Evolutionary conservation across 2,329 filamentous ascomycete species (phyloP), one percentile per base, ranked within the genome.

Genomic region (Ophiostoma ips): DNA sequence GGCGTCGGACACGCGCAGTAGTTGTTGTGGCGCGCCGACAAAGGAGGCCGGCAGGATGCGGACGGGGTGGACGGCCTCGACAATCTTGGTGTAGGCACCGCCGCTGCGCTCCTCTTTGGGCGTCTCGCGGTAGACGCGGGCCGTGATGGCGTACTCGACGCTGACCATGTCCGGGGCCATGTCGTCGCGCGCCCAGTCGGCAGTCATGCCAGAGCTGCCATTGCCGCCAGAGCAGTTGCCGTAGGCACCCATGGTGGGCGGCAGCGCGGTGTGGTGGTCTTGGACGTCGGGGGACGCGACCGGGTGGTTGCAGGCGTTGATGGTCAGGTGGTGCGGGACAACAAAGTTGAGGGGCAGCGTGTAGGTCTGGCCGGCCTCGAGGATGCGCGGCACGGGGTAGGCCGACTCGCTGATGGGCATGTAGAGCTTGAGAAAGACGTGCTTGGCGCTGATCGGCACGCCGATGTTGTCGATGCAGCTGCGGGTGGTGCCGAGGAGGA

Each of bases 291-390:
- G 63, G 37, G 66, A 66, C 37, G 65, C 62, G 49, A 69, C 66
- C 28, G 60, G 56, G 63, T 79, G 75, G 57, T 64, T 71, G 66
- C 76, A 79, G 16, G 75, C 73, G 52, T 68, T 69, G 46, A 78
- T 65, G 16, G 75, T 78, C 52, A 79, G 70, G 49, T 77, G 70
- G 55, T 67, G 66, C n/a, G 76, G 76, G 15, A 79, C 69, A 52
- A 79, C 70, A 55, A 79, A 79, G 63, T 75, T 63, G 64, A 79
- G 76, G n/a, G 75, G 75, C 21, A 79, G 61, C 13, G 58, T 67
- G 61, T 76, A 75, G 24, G 65, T 67, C 55, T 61, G 60, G 2
- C 68, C 72, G n/a, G 68, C 64, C 60, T 71, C 64, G 52, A 77
- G 71, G 30, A 75, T 58, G 33, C 68, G 64, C 18, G 69, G 63